A percentile compares a stretch with the other conserved stretches of the same genome.
phyloP scores from a whole-genome alignment of 192 early-diverging fungal species.

The Coemansia sp. region DNA sequence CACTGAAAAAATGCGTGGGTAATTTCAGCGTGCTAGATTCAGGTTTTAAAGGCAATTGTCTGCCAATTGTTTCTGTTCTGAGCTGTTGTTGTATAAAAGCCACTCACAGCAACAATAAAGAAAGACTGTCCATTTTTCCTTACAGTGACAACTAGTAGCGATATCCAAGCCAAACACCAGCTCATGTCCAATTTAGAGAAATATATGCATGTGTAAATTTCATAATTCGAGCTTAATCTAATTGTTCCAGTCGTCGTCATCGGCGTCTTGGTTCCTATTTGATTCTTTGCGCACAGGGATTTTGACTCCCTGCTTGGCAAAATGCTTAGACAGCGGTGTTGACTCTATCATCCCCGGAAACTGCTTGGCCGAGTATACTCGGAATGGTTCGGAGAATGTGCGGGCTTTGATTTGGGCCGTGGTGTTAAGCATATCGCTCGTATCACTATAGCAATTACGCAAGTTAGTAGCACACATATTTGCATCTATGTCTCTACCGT shows the following conservation, averaged over 20 bases:
- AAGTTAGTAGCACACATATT: conserved; percentile 5
- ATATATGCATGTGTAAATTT: neutral
- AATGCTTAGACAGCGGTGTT: conserved; percentile 66
- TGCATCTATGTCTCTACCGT: neutral
- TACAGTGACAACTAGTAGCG: neutral
- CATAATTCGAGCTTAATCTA: neutral
- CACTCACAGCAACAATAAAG: neutral
- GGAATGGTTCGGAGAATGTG: conserved; percentile 64
- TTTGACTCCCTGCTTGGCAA: conserved; percentile 73
- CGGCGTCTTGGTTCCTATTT: conserved; percentile 10
- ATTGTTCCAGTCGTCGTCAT: conserved; percentile 31
- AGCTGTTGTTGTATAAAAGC: neutral
- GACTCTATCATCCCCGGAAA: conserved; percentile 81
- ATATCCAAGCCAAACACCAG: neutral
- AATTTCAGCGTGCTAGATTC: neutral
- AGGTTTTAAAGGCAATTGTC: neutral
- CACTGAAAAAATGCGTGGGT: neutral
- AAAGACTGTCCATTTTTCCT: neutral
- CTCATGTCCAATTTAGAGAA: neutral
- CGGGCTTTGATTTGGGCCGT: conserved; percentile 55
- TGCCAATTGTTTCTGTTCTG: neutral
- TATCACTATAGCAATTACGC: conserved; percentile 6
- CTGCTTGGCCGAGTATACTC: conserved; percentile 70
- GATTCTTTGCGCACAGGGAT: conserved; percentile 75
- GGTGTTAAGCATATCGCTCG: conserved; percentile 54